Base-by-base conservation (phyloP, 176 grass and related monocot genomes). In the Eleusine indica region DNA sequence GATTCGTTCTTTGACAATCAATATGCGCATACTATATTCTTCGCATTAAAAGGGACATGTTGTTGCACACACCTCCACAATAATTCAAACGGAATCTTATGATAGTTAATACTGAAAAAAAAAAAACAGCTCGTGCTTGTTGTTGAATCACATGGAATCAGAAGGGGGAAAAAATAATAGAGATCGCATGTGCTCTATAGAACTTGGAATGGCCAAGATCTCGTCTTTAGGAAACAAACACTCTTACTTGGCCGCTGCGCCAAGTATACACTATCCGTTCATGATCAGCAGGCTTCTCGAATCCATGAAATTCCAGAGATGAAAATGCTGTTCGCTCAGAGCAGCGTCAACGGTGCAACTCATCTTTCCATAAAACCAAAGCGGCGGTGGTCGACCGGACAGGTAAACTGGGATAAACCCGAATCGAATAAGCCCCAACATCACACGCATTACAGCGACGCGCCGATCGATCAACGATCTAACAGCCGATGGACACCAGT, bases 371-470 rank as follows among this genome's bases (percentile, higher is more conserved):
- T 7, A 5, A 25, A 48, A 70, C 29, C 53, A 14, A 51, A 67
- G 58, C 22, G 57, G 3, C 43, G 65, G 54, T 40, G 49, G 4
- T 56, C 16, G 15, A 19, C 14, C 35, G 0, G 54, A 19, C 57
- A 73, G 2, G n/a, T 9, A 21, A 40, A 42, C 57, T 29, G 5
- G 35, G 69, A 66, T 25, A 28, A 54, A 67, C 21, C 15, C 37
- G 76, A 46, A 86, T 74, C 84, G 47, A 80, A 80, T 80, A 66
- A 56, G 16, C 14, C 76, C 17, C n/a, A 30, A 6, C 11, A 49
- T 12, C 54, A 13, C 18, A n/a, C 51, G 68, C 44, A 43, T 53
- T 66, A 67, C 60, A 46, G 46, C 14, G 70, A 52, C 69, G 54
- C 9, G 32, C 32, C 32, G 0, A 9, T 7, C 57, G 57, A 61